Evolutionary conservation across 345 rosid genomes (phyloP), one percentile per base, ranked within the genome.

Genomic region (Citrus cavaleriei): DNA sequence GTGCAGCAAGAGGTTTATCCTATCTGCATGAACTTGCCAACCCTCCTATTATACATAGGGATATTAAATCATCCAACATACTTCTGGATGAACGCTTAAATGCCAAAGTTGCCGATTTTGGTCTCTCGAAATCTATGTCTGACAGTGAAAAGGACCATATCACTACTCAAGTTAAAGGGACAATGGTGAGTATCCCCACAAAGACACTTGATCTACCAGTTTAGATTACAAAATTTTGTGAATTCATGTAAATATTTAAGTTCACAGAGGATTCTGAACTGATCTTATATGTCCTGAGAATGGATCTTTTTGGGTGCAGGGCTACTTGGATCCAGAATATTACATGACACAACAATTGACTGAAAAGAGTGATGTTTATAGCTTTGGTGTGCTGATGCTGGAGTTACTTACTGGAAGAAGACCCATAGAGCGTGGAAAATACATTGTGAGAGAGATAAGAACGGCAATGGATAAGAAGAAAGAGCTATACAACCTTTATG

Each of bases 11-110:
- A 80, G 98, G 99, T 3, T 72, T 94, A 30, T 89, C 94, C 37
- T 97, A 93, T 88, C 88, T 94, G 75, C 99, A 97, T 57, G 98
- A 97, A 83, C 95, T 91, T 62, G 99, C 98, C 30, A 83, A 92
- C 81, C 99, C 98, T 82, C 98, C 98, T 18, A 94, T 94, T 42
- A 97, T 97, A 77, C 99, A 97, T 38, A 87, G 97, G 84, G 99
- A 97, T 86, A 79, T 97, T 66, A 97, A 97, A 83, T 88, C 99
- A 40, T 86, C 84, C 38, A 97, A 97, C 83, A 91, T 97, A 72
- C 72, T 97, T 79, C 83, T 97, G 34, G 97, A 97, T 60, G 95
- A 93, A 49, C 88, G 84, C 35, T 81, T 97, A 51, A 94, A 75
- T 12, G 98, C 98, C 46, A 97, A 97, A 70, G 98, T 94, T 72